Base-by-base conservation (phyloP, 768 basidiomycete genomes). In the Mycena crocata region DNA sequence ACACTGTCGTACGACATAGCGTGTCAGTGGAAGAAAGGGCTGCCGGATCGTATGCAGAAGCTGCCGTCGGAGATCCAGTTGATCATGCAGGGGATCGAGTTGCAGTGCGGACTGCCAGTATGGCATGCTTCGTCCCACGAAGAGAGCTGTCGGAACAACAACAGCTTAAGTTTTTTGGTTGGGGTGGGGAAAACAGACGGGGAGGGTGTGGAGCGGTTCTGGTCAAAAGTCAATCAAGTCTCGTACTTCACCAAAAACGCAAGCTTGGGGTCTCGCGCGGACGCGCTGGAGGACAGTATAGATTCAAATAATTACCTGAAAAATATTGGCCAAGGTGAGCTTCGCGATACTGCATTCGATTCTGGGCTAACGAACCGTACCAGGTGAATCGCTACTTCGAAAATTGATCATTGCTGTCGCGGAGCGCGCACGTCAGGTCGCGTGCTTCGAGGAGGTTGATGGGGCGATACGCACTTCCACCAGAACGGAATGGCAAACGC, bases 121-220 rank as follows among this genome's bases (percentile, higher is more conserved):
- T 46, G 45, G 45, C 45, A 46, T 24, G 45, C 45, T 6, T 46
- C 45, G n/a, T 46, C 45, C n/a, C 45, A 46, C 45, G 45, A 46
- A 24, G 7, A 24, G 45, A 24, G 7, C 19, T 46, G 45, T 24
- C 19, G 15, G 12, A 26, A 46, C 45, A 24, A 46, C n/a, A 46
- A 46, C 45, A 46, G 45, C n/a, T 14, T 46, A 2, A 46, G 45
- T 14, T 13, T 46, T 26, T 6, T 26, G 45, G 21, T 23, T 17
- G 45, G 45, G 14, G 45, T 46, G 3, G 45, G 45, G 45, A 46
- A 46, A 24, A 46, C n/a, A 7, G 45, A 46, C 15, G 45, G 45
- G 17, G 45, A 46, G 24, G 45, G 45, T 3, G n/a, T 46, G 13
- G 45, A 46, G 45, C 10, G 45, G 14, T 13, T 24, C 13, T 46